These are phyloP conservation scores for Pseudocercospora vitis DNA, from an alignment of 2,329 filamentous ascomycete species.

Conservation along the genomic window DNA sequence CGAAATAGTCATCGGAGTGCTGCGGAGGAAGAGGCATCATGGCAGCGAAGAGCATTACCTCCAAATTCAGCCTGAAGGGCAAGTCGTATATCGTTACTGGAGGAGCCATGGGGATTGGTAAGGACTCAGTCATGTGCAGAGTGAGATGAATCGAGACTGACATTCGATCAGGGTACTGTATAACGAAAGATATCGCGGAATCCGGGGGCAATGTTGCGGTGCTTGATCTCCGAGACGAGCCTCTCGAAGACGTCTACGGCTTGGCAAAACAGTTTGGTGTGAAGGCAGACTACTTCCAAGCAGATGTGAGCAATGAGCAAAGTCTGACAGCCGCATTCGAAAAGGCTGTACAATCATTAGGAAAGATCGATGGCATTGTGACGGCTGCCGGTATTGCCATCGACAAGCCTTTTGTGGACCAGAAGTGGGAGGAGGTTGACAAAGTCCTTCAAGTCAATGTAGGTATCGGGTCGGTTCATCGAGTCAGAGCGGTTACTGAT, in stretches of 20 bases:
- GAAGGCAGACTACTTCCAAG: slow-evolving; percentile 44
- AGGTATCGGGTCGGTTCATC: neutral
- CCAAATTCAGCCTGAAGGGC: slow-evolving; percentile 29
- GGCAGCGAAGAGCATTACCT: slow-evolving; percentile 16
- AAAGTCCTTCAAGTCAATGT: slow-evolving; percentile 42
- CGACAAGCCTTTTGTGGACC: slow-evolving; percentile 34
- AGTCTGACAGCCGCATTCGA: slow-evolving; percentile 30
- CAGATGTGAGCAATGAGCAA: slow-evolving; percentile 42
- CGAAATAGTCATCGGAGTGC: too few species aligned
- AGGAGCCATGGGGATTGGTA: slow-evolving; percentile 32
- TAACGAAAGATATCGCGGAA: slow-evolving; percentile 33
- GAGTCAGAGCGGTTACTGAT: neutral
- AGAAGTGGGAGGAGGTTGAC: slow-evolving; percentile 34
- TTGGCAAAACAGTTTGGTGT: slow-evolving; percentile 60
- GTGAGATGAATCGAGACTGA: neutral
- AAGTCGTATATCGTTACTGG: slow-evolving; percentile 33
- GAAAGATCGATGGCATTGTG: slow-evolving; percentile 32
- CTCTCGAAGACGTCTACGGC: slow-evolving; percentile 30
- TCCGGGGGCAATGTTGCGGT: slow-evolving; percentile 55
- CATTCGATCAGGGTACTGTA: slow-evolving; percentile 22
- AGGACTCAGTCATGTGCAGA: too few species aligned
- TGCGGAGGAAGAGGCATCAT: neutral
- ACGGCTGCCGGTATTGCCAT: slow-evolving; percentile 36
- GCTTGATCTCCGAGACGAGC: slow-evolving; percentile 56
- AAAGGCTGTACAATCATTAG: slow-evolving; percentile 27